Evolutionary conservation across 1,284 basidiomycete species (phyloP), one percentile per base, ranked within the genome.

Genomic region (Microbotryum silenes-acaulis): DNA sequence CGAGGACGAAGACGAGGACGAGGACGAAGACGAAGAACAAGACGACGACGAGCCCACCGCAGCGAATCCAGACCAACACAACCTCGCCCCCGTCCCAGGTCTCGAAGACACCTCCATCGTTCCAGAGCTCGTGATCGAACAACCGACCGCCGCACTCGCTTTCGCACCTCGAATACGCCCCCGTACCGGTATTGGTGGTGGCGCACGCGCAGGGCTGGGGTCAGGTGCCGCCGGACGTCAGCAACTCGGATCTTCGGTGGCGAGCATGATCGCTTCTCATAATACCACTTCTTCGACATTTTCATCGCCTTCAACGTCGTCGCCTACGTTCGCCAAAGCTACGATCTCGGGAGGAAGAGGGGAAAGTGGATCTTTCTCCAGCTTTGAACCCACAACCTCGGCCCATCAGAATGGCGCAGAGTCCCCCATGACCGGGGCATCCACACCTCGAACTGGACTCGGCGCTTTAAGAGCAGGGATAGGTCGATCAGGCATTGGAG

Each of bases 161-260:
- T 71, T 85, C 62, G 83, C 82, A 6, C 77, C 78, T 18, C 70
- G 73, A 44, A 14, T 54, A 6, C 56, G 60, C 18, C 45, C 60
- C 4, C 52, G 61, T 21, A 31, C 21, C 1, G 62, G 62, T 1
- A 61, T 57, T 10, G 59, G 59, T n/a, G 48, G 52, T 20, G 53
- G 52, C 18, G 46, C 21, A 31, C 31, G 31, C 7, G 42, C 48
- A 4, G 55, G 55, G 7, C 18, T 59, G 8, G 57, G 57, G n/a
- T 29, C 56, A 6, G 51, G 27, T 25, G 42, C 44, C 3, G 31
- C 44, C 37, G 29, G 53, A 4, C 27, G 58, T 16, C 37, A 42
- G 20, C 49, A 56, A 4, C 55, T 60, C 18, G 59, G 55, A 3
- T 49, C 49, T 54, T 51, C 37, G 44, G n/a, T 44, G 37, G 23